Percentiles rank a stretch among this genome's conserved stretches.
Conservation (phyloP, 2,329 filamentous ascomycete species). For the Intubia oerlemansii region DNA sequence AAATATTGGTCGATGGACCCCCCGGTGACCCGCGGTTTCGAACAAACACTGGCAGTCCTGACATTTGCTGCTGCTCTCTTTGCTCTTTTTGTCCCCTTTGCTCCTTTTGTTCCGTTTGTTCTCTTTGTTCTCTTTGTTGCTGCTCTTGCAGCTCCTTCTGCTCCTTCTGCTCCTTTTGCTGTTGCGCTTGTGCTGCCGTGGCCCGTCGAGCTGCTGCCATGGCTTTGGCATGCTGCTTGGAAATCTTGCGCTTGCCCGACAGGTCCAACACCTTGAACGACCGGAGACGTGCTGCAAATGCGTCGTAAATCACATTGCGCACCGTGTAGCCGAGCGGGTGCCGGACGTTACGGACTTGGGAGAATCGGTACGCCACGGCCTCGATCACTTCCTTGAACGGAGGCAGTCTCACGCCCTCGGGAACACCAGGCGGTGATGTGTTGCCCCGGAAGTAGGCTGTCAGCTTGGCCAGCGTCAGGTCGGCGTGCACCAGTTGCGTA, state of each 20-base stretch:
- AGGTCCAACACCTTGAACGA: slow-evolving; percentile 7
- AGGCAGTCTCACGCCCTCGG: slow-evolving; percentile 5
- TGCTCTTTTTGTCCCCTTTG: too few relatives aligned
- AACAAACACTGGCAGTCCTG: too few relatives aligned
- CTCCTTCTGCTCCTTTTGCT: too few relatives aligned
- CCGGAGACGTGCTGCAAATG: slow-evolving; percentile 7
- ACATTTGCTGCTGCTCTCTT: too few relatives aligned
- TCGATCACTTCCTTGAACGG: slow-evolving; percentile 7
- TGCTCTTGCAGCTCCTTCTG: too few relatives aligned
- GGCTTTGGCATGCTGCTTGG: background rate
- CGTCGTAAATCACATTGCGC: slow-evolving; percentile 6
- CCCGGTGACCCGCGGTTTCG: too few relatives aligned
- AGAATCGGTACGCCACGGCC: slow-evolving; percentile 6
- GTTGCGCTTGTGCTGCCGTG: too few relatives aligned
- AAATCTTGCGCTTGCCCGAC: slow-evolving; percentile 2
- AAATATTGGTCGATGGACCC: slow-evolving; percentile 1
- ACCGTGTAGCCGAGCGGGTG: slow-evolving; percentile 7
- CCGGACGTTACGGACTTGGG: slow-evolving; percentile 1
- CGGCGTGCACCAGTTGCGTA: slow-evolving; percentile 7
- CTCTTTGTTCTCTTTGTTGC: background rate
- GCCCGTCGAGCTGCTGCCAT: background rate
- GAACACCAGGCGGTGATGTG: slow-evolving; percentile 1
- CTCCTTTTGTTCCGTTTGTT: background rate
- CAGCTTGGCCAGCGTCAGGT: slow-evolving; percentile 8
- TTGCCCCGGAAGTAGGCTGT: slow-evolving; percentile 8